Conservation (phyloP, 2,329 filamentous ascomycete species). For the Biscogniauxia sp. region DNA sequence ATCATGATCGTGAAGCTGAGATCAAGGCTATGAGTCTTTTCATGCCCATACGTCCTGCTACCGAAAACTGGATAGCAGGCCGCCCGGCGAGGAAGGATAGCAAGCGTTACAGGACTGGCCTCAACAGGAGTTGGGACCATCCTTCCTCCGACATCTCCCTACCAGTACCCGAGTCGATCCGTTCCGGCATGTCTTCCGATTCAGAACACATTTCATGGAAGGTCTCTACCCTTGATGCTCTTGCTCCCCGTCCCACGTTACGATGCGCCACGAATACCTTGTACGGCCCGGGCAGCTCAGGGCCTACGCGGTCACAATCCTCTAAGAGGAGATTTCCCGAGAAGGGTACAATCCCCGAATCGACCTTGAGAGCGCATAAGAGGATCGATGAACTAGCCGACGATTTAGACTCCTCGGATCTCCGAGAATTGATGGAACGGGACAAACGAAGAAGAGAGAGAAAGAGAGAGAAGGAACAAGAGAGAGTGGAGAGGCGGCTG, state of each 20-base stretch:
- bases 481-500: constrained; percentile 63
- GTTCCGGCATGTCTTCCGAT: constrained; percentile 72
- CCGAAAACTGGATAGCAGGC: constrained; percentile 58
- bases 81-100: constrained; percentile 61
- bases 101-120: constrained; percentile 60
- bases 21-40: constrained; percentile 79
- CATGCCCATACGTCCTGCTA: constrained; percentile 62
- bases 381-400: constrained; percentile 73
- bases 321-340: constrained; percentile 51
- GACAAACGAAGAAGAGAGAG: constrained; percentile 78
- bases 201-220: constrained; percentile 77
- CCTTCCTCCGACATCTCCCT: constrained; percentile 72
- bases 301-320: constrained; percentile 48
- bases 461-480: constrained; percentile 66
- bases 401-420: constrained; percentile 76
- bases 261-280: constrained; percentile 68
- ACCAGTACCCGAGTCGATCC: constrained; percentile 69
- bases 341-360: constrained; percentile 57
- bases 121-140: constrained; percentile 53
- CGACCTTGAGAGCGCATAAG: constrained; percentile 58
- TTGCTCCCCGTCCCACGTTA: constrained; percentile 82
- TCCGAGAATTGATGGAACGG: constrained; percentile 87
- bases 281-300: constrained; percentile 46
- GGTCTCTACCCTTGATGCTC: constrained; percentile 74
- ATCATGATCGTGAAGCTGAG: constrained; percentile 79